A percentile compares a stretch with the other conserved stretches of the same genome.
These are phyloP conservation scores for Psophocarpus tetragonolobus DNA, from an alignment of 306 rosid species.

Conservation along the genomic window DNA sequence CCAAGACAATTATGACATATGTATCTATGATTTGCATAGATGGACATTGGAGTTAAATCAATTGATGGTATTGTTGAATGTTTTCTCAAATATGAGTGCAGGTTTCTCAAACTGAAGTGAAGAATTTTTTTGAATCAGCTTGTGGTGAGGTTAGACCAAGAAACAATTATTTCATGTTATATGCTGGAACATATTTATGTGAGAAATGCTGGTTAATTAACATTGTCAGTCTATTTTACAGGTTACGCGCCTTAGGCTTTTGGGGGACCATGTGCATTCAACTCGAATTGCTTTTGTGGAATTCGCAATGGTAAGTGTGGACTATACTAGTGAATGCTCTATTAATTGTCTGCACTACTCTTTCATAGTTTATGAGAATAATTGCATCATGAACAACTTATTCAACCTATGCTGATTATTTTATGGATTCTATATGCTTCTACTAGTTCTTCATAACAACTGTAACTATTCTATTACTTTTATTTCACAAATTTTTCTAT, in stretches of 20 bases:
- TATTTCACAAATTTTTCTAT: not conserved
- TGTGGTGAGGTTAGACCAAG: slow-evolving; percentile 82
- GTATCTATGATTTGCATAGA: not conserved
- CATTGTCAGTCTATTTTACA: slow-evolving; percentile 30
- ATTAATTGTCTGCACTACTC: not conserved
- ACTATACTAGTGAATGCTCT: not conserved
- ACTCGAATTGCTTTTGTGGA: slow-evolving; percentile 99
- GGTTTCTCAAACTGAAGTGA: slow-evolving; percentile 95
- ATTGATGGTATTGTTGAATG: slow-evolving; percentile 9
- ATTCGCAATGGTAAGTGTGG: slow-evolving; percentile 60
- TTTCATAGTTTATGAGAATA: slow-evolving; percentile 12
- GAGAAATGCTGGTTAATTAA: slow-evolving; percentile 9
- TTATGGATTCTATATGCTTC: slow-evolving; percentile 11
- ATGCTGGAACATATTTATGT: slow-evolving; percentile 20
- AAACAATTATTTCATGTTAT: slow-evolving; percentile 20
- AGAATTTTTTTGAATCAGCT: slow-evolving; percentile 83
- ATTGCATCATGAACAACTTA: not conserved
- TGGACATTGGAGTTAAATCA: slow-evolving; percentile 15
- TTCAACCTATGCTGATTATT: not conserved
- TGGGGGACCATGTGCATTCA: slow-evolving; percentile 95
- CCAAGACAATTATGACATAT: not conserved
- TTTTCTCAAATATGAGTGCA: slow-evolving; percentile 36
- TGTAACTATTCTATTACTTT: not conserved
- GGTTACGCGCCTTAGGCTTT: slow-evolving; percentile 97
- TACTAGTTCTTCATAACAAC: slow-evolving; percentile 3